phyloP scores from a whole-genome alignment of 768 basidiomycete species.

The Suillus subluteus region DNA sequence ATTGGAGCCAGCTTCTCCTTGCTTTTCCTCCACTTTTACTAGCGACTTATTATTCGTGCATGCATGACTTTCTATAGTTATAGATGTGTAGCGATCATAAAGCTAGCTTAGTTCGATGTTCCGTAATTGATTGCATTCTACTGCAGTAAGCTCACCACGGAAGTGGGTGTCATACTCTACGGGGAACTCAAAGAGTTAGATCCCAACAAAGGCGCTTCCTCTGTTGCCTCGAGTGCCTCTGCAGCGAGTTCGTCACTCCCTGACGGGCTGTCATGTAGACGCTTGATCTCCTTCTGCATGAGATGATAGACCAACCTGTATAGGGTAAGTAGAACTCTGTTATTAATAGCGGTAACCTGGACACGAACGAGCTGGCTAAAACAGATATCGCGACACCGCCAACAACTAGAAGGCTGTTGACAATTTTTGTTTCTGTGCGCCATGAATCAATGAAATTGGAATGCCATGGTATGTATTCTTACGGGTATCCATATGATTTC shows the following conservation, averaged over 20 bases:
- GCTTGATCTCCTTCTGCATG: slow-evolving; percentile 62
- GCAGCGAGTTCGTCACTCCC: slow-evolving; percentile 58
- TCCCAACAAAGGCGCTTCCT: slow-evolving; percentile 62
- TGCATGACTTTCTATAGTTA: slow-evolving; percentile 12
- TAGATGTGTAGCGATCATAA: not conserved
- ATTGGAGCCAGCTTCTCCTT: slow-evolving; percentile 90
- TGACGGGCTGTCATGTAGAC: slow-evolving; percentile 50
- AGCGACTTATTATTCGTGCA: slow-evolving; percentile 24
- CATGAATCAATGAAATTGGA: slow-evolving; percentile 15
- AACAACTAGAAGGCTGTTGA: slow-evolving; percentile 63
- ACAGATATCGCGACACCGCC: slow-evolving; percentile 62
- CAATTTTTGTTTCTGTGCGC: slow-evolving; percentile 58
- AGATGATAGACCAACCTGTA: slow-evolving; percentile 67
- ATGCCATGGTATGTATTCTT: slow-evolving; percentile 23
- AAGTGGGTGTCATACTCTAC: slow-evolving; percentile 1
- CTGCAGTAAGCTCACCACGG: not conserved
- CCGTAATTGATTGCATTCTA: not conserved
- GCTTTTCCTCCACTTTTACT: slow-evolving; percentile 93
- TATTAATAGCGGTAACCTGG: slow-evolving; percentile 13
- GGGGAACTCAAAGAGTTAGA: not conserved
- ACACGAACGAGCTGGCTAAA: slow-evolving; percentile 67
- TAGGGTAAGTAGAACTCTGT: slow-evolving; percentile 15
- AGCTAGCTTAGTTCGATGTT: not conserved
- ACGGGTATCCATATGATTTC: slow-evolving; percentile 79
- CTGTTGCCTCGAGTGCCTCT: slow-evolving; percentile 61